phyloP scores from a whole-genome alignment of 352 stramenopile genomes.

The Phytophthora parvispora region DNA sequence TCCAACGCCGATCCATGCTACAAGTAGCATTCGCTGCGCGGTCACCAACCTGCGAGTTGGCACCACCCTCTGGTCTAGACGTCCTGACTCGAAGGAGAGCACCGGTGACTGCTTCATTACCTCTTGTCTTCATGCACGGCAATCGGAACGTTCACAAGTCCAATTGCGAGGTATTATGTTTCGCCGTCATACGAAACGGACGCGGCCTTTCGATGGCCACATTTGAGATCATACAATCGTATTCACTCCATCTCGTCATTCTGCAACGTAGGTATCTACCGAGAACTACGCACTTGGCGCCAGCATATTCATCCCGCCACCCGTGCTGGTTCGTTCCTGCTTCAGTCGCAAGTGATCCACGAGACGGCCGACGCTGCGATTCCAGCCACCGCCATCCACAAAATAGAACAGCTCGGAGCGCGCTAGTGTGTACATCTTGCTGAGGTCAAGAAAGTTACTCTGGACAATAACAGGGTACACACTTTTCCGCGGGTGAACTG shows the following conservation, averaged over 20 bases:
- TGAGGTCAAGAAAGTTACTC: slow-evolving; percentile 73
- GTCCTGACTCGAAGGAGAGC: not conserved
- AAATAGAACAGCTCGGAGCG: slow-evolving; percentile 80
- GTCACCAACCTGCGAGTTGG: not conserved
- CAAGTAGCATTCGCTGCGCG: slow-evolving; percentile 7
- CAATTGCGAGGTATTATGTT: not conserved
- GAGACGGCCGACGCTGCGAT: slow-evolving; percentile 50
- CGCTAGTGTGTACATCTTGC: slow-evolving; percentile 79
- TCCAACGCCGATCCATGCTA: slow-evolving; percentile 8
- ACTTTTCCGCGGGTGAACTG: slow-evolving; percentile 29
- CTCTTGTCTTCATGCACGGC: too few species aligned
- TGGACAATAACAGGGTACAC: slow-evolving; percentile 71
- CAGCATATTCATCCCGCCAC: slow-evolving; percentile 14
- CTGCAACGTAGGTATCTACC: too few species aligned
- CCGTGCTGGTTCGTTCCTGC: slow-evolving; percentile 36
- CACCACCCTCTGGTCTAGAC: not conserved
- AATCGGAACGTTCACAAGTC: not conserved
- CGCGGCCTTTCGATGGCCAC: not conserved
- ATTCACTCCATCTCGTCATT: too few species aligned
- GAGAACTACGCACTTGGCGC: not conserved
- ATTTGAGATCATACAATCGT: not conserved
- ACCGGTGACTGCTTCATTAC: slow-evolving; percentile 8
- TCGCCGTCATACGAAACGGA: not conserved
- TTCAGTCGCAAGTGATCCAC: slow-evolving; percentile 53
- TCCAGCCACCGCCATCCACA: slow-evolving; percentile 57